Percentiles rank a stretch among this genome's conserved stretches.
phyloP scores from a whole-genome alignment of 192 early-diverging fungal species.

The Pilobolus umbonatus region DNA sequence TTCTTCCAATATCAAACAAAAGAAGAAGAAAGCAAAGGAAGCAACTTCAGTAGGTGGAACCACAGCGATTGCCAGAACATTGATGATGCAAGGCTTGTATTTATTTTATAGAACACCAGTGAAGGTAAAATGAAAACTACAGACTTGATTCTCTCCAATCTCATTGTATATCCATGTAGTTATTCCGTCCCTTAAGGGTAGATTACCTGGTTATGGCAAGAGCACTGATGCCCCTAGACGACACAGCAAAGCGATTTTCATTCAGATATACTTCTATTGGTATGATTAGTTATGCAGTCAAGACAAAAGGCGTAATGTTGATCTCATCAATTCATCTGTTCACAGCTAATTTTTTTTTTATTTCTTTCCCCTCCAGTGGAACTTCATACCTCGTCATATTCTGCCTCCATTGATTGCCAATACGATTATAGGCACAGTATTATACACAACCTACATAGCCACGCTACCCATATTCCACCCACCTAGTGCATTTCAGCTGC shows the following conservation, averaged over 20 bases:
- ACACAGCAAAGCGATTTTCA: conserved; percentile 27
- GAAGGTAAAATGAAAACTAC: conserved; percentile 41
- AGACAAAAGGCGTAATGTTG: conserved; percentile 52
- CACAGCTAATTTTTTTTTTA: not conserved
- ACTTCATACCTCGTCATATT: conserved; percentile 65
- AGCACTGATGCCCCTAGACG: conserved; percentile 57
- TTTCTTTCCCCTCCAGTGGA: conserved; percentile 31
- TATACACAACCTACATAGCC: conserved; percentile 73
- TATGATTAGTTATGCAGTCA: conserved; percentile 66
- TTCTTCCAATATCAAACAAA: conserved; percentile 2
- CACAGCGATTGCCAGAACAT: conserved; percentile 48
- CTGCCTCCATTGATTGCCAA: conserved; percentile 72
- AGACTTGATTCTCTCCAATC: not conserved
- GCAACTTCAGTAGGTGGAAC: conserved; percentile 49
- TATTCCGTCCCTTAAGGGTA: conserved; percentile 72
- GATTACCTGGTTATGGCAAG: conserved; percentile 77
- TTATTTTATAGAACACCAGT: conserved; percentile 55
- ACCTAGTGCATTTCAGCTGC: conserved; percentile 40
- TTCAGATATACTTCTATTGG: conserved; percentile 68
- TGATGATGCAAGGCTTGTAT: conserved; percentile 48
- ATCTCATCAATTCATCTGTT: not conserved
- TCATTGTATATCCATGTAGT: conserved; percentile 25
- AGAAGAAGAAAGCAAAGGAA: conserved; percentile 46
- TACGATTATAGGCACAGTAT: conserved; percentile 64
- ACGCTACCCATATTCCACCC: conserved; percentile 48